These are phyloP conservation scores for Penstemon eatonii DNA, from an alignment of 257 asterid species.

Conservation along the genomic window DNA sequence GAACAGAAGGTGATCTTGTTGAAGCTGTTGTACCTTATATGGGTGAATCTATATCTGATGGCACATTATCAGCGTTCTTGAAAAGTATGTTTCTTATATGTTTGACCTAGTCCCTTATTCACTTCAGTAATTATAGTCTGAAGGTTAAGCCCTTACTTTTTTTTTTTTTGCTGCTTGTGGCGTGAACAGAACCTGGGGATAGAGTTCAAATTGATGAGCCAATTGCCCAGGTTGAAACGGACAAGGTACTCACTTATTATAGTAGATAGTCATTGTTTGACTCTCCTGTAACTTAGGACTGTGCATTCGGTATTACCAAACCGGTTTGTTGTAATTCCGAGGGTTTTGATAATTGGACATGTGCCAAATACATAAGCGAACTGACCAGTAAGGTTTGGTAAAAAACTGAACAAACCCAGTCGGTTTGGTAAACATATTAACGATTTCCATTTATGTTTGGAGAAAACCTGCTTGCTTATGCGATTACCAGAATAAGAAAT, in stretches of 20 bases:
- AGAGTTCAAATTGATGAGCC: slow-evolving; percentile 86
- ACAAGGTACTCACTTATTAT: slow-evolving; percentile 59
- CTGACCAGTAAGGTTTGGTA: no score
- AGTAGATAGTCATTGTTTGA: slow-evolving; percentile 1
- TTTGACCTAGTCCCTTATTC: not conserved
- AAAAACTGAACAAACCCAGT: no score
- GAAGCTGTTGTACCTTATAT: slow-evolving; percentile 94
- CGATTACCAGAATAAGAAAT: no score
- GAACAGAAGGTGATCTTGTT: slow-evolving; percentile 63
- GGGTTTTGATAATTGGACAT: no score
- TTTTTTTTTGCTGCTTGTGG: slow-evolving; percentile 22
- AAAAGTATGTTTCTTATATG: slow-evolving; percentile 55
- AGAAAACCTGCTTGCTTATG: no score
- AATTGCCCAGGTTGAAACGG: slow-evolving; percentile 98
- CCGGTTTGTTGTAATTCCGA: no score
- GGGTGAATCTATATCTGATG: slow-evolving; percentile 97
- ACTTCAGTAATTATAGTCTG: slow-evolving; percentile 8
- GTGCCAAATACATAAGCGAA: no score
- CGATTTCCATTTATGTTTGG: no score
- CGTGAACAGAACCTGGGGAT: slow-evolving; percentile 78
- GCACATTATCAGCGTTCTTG: slow-evolving; percentile 81
- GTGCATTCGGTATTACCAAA: not conserved
- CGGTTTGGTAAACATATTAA: no score
- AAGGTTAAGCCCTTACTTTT: slow-evolving; percentile 19
- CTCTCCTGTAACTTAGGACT: slow-evolving; percentile 20